Evolutionary conservation across 208 protist species (phyloP).

Genomic region (Crithidia brevicula): DNA sequence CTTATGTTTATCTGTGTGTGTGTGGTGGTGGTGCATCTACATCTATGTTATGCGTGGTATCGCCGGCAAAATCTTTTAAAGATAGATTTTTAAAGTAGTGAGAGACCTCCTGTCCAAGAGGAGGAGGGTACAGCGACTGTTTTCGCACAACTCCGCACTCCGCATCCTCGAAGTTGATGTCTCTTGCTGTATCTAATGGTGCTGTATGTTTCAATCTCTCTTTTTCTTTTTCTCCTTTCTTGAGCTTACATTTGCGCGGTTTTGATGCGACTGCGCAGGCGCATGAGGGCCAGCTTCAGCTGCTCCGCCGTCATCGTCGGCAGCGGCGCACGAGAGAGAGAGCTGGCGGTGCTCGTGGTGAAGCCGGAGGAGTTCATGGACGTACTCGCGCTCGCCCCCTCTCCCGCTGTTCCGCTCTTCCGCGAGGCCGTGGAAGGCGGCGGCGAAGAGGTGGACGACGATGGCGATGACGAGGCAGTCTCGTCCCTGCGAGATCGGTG

Average conservation of each 20-base stretch:
- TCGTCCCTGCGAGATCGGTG: neutral
- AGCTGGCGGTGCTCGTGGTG: conserved; percentile 6
- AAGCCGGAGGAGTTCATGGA: conserved; percentile 15
- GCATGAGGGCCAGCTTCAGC: conserved; percentile 61
- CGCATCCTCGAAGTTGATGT: too few species aligned
- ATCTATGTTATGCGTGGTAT: neutral
- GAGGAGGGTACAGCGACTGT: too few species aligned
- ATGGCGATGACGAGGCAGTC: neutral
- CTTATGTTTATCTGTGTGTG: neutral
- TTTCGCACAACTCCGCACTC: too few species aligned
- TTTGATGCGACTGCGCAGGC: conserved; percentile 61
- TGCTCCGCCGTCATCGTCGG: conserved; percentile 79
- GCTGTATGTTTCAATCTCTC: too few species aligned
- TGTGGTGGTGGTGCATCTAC: neutral
- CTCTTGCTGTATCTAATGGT: neutral
- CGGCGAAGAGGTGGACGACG: conserved; percentile 3
- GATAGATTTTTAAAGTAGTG: too few species aligned
- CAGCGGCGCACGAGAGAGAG: conserved; percentile 12
- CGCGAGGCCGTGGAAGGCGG: neutral
- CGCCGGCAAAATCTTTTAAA: too few species aligned
- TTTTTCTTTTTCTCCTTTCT: neutral
- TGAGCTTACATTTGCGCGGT: conserved; percentile 30
- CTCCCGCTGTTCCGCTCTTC: neutral
- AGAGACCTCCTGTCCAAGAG: too few species aligned
- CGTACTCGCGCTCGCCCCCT: conserved; percentile 10